Conservation (phyloP, 208 protist genomes). For the Sergeia podlipaevii region DNA sequence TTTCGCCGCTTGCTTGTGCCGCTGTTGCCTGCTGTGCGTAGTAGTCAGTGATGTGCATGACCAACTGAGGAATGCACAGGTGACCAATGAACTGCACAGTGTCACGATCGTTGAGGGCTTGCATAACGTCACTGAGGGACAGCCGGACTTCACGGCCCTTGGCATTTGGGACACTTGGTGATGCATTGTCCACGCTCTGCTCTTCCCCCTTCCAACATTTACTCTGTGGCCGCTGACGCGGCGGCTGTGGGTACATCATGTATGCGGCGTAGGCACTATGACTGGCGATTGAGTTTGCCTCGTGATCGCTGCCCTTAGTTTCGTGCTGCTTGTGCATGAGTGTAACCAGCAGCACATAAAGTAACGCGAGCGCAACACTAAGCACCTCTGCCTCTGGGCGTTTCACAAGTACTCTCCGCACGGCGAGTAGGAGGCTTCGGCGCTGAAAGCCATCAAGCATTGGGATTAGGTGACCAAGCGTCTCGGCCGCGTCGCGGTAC, state of each 20-base stretch:
- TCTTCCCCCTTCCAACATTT: not conserved
- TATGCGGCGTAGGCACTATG: slow-evolving; percentile 16
- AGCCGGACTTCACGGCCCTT: not conserved
- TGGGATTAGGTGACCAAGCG: slow-evolving; percentile 38
- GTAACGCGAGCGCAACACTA: slow-evolving; percentile 31
- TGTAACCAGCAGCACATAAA: slow-evolving; percentile 20
- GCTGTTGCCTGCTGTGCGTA: not conserved
- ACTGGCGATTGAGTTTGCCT: not conserved
- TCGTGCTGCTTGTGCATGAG: not conserved
- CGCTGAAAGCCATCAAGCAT: slow-evolving; percentile 53
- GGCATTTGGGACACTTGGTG: not conserved
- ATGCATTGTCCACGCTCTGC: not conserved
- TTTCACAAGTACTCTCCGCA: slow-evolving; percentile 32
- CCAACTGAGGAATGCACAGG: not conserved
- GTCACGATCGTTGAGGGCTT: not conserved
- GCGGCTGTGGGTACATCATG: slow-evolving; percentile 22
- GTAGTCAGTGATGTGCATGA: not conserved
- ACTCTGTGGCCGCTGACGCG: not conserved
- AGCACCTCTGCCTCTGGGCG: slow-evolving; percentile 29
- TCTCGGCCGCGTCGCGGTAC: slow-evolving; percentile 35
- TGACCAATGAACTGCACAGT: slow-evolving; percentile 11
- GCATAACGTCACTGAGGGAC: not conserved
- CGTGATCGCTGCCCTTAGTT: not conserved
- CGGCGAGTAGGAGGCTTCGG: slow-evolving; percentile 33
- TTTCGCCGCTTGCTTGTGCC: too few relatives aligned